These are phyloP conservation scores for Malassezia psittaci DNA, from an alignment of 1,284 basidiomycete genomes.

Conservation along the genomic window DNA sequence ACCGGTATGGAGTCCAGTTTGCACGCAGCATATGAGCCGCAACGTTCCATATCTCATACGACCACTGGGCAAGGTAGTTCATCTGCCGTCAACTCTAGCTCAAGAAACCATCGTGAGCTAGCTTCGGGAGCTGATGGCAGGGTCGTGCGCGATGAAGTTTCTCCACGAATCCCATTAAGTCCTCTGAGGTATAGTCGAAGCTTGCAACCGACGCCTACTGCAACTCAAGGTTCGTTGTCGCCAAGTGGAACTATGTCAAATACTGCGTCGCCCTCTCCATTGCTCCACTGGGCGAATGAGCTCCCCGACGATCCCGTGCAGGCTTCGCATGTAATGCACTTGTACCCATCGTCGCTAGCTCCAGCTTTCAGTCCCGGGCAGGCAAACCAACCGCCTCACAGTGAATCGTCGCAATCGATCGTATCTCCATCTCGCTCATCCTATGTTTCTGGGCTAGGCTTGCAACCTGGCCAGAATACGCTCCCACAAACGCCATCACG, in stretches of 20 bases:
- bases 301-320: slow-evolving; percentile 36
- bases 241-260: not conserved
- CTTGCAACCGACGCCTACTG: not conserved
- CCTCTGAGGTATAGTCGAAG: not conserved
- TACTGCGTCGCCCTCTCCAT: not conserved
- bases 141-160: slow-evolving; percentile 1
- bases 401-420: not conserved
- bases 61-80: too few species aligned
- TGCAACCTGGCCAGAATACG: not conserved
- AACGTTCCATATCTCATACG: too few species aligned
- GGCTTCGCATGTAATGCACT: slow-evolving; percentile 29
- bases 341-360: slow-evolving; percentile 38
- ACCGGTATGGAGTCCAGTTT: too few species aligned
- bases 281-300: slow-evolving; percentile 25
- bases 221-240: not conserved
- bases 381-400: not conserved
- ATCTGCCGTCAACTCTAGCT: too few species aligned
- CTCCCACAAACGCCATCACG: not conserved
- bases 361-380: slow-evolving; percentile 21
- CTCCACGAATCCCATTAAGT: slow-evolving; percentile 6
- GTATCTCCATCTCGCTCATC: too few species aligned
- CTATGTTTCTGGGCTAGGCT: not conserved
- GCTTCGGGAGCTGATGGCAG: not conserved
- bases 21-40: too few species aligned
- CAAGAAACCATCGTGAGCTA: too few species aligned